These are phyloP conservation scores for Dendrobium chrysotoxum DNA, from an alignment of 106 monocot genomes.

Conservation along the genomic window DNA sequence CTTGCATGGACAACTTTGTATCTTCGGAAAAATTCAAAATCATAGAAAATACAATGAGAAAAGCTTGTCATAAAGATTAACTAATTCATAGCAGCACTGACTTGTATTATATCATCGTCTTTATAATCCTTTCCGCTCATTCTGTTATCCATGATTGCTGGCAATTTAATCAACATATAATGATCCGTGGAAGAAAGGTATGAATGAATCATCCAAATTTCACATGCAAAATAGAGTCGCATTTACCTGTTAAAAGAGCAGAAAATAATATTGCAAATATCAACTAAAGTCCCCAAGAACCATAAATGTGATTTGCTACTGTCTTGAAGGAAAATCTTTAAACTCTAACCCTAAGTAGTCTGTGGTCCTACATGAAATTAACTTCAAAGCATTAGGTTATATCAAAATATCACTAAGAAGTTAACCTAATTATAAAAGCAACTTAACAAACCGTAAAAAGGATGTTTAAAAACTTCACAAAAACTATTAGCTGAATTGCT, in stretches of 20 bases:
- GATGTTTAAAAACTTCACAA: too few species aligned
- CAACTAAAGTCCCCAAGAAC: neutral
- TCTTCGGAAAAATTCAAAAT: neutral
- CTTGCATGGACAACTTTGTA: neutral
- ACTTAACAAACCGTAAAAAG: too few species aligned
- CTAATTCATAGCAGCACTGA: slow-evolving; percentile 13
- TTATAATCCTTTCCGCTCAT: slow-evolving; percentile 80
- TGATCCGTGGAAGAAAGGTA: slow-evolving; percentile 20
- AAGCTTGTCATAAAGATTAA: neutral
- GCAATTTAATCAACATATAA: slow-evolving; percentile 41
- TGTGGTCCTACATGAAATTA: too few species aligned
- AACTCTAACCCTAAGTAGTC: neutral
- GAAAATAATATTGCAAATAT: neutral
- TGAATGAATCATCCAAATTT: slow-evolving; percentile 11
- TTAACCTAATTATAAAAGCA: too few species aligned
- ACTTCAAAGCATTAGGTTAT: too few species aligned
- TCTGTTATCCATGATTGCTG: slow-evolving; percentile 85
- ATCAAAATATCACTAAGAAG: too few species aligned
- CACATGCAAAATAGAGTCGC: slow-evolving; percentile 5
- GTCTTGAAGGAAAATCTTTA: neutral
- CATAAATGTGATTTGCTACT: neutral
- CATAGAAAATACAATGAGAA: neutral
- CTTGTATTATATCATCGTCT: slow-evolving; percentile 87
- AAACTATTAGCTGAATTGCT: too few species aligned
- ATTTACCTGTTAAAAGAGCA: slow-evolving; percentile 28